These are phyloP conservation scores for Tephrocybe sp. DNA, from an alignment of 768 basidiomycete species.

Conservation along the genomic window DNA sequence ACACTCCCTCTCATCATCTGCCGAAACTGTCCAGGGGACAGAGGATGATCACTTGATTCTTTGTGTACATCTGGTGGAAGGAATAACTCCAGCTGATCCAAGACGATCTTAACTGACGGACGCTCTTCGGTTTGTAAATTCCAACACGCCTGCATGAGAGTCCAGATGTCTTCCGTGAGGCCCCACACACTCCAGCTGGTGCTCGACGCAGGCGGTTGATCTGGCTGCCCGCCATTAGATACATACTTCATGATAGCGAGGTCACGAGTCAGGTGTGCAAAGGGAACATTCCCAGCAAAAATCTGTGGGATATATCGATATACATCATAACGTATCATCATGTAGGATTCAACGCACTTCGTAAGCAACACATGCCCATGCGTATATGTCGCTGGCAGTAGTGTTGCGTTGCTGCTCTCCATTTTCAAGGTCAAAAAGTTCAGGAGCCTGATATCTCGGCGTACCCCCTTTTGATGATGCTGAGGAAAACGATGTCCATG, in stretches of 20 bases:
- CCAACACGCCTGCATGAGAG: neutral
- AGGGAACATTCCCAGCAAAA: neutral
- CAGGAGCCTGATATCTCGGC: constrained; percentile 18
- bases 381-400: no score
- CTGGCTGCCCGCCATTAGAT: no score
- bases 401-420: no score
- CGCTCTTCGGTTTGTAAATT: neutral
- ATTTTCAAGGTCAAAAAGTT: constrained; percentile 14
- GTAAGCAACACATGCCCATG: constrained; percentile 16
- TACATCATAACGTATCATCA: no score
- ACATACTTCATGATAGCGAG: neutral
- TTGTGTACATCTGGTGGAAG: neutral
- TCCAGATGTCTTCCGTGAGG: neutral
- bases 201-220: neutral
- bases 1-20: neutral
- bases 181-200: neutral
- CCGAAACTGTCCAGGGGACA: neutral
- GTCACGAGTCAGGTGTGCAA: neutral
- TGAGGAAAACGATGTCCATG: constrained; percentile 13
- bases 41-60: neutral
- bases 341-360: constrained; percentile 18
- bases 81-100: neutral
- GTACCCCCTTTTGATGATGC: constrained; percentile 10
- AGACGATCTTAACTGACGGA: neutral
- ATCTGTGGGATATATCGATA: no score